Conservation (phyloP, 345 rosid species). For the Salix viminalis region DNA sequence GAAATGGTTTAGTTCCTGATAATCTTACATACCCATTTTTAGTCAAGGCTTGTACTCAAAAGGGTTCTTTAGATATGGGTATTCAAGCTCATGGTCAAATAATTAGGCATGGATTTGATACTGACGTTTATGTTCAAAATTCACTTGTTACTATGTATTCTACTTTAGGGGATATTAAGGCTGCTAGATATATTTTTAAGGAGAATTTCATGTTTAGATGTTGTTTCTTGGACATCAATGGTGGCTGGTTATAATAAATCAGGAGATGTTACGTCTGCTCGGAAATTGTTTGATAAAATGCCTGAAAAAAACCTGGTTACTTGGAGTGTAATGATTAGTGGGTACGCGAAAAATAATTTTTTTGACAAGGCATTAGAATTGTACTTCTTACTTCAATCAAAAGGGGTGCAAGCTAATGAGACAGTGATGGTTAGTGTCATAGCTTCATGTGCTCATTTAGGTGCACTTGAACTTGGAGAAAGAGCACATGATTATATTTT, state of each 20-base stretch:
- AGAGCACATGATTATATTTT: constrained; percentile 54
- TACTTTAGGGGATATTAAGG: constrained; percentile 34
- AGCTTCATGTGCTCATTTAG: constrained; percentile 68
- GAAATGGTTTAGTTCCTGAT: constrained; percentile 43
- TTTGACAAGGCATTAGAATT: constrained; percentile 52
- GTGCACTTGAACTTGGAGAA: constrained; percentile 54
- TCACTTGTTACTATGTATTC: constrained; percentile 69
- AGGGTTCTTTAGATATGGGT: constrained; percentile 37
- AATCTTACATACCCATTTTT: constrained; percentile 68
- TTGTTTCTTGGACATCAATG: constrained; percentile 79
- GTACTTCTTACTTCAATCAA: constrained; percentile 40
- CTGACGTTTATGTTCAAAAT: constrained; percentile 56
- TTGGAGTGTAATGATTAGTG: constrained; percentile 71
- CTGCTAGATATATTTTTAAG: constrained; percentile 44
- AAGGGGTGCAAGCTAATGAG: constrained; percentile 56
- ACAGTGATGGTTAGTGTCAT: constrained; percentile 64
- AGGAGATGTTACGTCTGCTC: constrained; percentile 48
- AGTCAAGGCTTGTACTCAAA: constrained; percentile 45
- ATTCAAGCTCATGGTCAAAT: constrained; percentile 56
- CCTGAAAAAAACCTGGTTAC: constrained; percentile 64
- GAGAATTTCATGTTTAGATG: constrained; percentile 36
- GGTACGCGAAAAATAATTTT: constrained; percentile 42
- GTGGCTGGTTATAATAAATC: constrained; percentile 39
- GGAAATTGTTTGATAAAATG: constrained; percentile 67
- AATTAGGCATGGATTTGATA: constrained; percentile 46